Evolutionary conservation across 2,329 filamentous ascomycete species (phyloP).

Genomic region (Aotearoamyces nothofagi): DNA sequence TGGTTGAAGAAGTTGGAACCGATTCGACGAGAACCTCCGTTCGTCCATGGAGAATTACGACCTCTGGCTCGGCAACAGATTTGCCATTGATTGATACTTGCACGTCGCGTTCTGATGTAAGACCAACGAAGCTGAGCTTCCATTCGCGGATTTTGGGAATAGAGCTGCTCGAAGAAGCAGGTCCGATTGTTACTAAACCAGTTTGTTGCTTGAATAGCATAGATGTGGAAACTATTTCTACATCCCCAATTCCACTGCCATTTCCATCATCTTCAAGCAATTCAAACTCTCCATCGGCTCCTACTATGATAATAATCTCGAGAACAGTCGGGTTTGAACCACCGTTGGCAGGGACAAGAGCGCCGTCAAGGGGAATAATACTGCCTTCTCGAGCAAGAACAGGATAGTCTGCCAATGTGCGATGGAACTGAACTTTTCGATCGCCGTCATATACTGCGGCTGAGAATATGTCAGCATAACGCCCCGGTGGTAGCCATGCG

Average conservation of each 20-base stretch:
- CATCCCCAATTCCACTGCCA: conserved; percentile 3
- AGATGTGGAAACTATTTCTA: conserved; percentile 2
- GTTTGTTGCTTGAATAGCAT: conserved; percentile 6
- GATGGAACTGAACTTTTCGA: conserved; percentile 33
- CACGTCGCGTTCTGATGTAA: not conserved
- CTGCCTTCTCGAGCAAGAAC: conserved; percentile 39
- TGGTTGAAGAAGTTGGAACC: conserved; percentile 2
- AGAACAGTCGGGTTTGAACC: conserved; percentile 28
- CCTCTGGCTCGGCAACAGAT: conserved; percentile 1
- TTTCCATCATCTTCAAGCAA: conserved; percentile 29
- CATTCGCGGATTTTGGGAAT: not conserved
- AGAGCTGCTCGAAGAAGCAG: not conserved
- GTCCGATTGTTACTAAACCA: not conserved
- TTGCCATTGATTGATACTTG: not conserved
- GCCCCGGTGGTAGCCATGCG: conserved; percentile 39
- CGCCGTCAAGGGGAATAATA: conserved; percentile 39
- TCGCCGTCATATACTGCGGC: conserved; percentile 41
- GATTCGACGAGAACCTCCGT: conserved; percentile 1
- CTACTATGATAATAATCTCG: conserved; percentile 32
- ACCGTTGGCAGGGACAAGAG: conserved; percentile 27
- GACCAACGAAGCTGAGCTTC: not conserved
- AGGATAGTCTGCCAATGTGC: conserved; percentile 32
- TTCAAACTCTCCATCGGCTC: conserved; percentile 30
- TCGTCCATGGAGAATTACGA: conserved; percentile 1
- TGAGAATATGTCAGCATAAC: conserved; percentile 41